Percentiles rank a stretch among this genome's conserved stretches.
These are phyloP conservation scores for Aspergillus awamori DNA, from an alignment of 2,329 filamentous ascomycete genomes.

Conservation along the genomic window DNA sequence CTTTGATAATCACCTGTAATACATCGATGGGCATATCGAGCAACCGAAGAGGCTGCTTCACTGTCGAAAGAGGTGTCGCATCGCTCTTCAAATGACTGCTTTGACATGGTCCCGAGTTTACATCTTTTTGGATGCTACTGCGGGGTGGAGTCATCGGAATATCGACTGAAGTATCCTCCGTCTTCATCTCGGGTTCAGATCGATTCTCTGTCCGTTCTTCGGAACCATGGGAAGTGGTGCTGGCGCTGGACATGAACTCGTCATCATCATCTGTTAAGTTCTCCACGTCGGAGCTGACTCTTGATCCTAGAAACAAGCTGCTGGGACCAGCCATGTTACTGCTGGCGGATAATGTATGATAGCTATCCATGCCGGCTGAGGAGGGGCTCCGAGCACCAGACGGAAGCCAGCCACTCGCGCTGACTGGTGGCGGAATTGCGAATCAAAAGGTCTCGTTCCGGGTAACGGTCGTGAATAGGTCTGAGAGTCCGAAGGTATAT, in stretches of 20 bases:
- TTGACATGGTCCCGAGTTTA: conserved; percentile 2
- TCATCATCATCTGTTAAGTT: conserved; percentile 37
- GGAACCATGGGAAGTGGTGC: conserved; percentile 25
- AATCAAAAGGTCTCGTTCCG: not conserved
- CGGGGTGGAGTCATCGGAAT: not conserved
- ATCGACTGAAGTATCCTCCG: not conserved
- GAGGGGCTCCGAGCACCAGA: conserved; percentile 1
- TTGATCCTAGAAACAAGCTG: conserved; percentile 27
- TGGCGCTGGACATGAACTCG: conserved; percentile 32
- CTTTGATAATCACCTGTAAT: conserved; percentile 75
- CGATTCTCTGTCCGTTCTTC: conserved; percentile 18
- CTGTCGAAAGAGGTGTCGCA: not conserved
- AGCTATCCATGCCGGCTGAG: not conserved
- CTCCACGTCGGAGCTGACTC: conserved; percentile 26
- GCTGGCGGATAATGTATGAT: conserved; percentile 12
- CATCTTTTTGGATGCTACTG: not conserved
- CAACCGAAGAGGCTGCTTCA: conserved; percentile 62
- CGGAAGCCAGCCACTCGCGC: conserved; percentile 1
- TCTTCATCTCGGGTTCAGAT: conserved; percentile 12
- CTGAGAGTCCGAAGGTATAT: not conserved
- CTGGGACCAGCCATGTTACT: conserved; percentile 30
- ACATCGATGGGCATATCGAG: conserved; percentile 79
- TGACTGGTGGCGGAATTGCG: not conserved
- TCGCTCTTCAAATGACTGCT: not conserved
- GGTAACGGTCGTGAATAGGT: not conserved